Evolutionary conservation across 2,329 filamentous ascomycete genomes (phyloP), one percentile per base, ranked within the genome.

Genomic region (Bimuria novae-zelandiae): DNA sequence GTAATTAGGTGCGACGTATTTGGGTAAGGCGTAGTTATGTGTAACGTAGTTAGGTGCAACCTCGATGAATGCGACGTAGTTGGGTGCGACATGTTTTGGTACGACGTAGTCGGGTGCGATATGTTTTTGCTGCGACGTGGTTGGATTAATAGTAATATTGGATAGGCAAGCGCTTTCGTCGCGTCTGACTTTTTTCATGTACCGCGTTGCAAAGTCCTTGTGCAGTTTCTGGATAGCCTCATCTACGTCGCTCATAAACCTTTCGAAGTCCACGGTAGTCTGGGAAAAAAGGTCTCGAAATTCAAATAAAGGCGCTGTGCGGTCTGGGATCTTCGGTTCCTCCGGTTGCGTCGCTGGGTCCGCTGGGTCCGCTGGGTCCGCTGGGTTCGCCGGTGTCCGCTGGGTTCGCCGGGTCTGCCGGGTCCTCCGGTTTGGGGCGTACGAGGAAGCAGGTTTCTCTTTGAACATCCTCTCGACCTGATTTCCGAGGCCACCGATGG

Each of bases 261-360:
- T 14, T 40, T 54, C 43, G 27, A 62, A 36, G 14, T 44, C 48
- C 39, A 16, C n/a, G 36, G 52, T 47, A 12, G 14, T 12, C 19
- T 48, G 11, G 23, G 40, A 29, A 32, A 3, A 14, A 30, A 61
- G 54, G 43, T 57, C 48, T 53, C 60, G 49, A 40, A 60, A 63
- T 52, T 63, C 60, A 48, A 59, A 63, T 22, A 63, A 35, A 51
- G 60, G 60, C 32, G 54, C 60, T 39, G 49, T 41, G 36, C 60
- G 59, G 10, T 35, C 19, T 27, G 25, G 25, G 10, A 27, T 27
- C 5, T 27, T 10, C 25, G 5, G 25, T 5, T 27, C 25, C 10
- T 5, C 6, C 6, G 25, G 25, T 5, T 27, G 5, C 25, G 5
- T 27, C 25, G 25, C 25, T 10, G 5, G 25, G 25, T 27, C 25